Base-by-base conservation (phyloP, 2,329 filamentous ascomycete species). In the Zymoseptoria crescenta region DNA sequence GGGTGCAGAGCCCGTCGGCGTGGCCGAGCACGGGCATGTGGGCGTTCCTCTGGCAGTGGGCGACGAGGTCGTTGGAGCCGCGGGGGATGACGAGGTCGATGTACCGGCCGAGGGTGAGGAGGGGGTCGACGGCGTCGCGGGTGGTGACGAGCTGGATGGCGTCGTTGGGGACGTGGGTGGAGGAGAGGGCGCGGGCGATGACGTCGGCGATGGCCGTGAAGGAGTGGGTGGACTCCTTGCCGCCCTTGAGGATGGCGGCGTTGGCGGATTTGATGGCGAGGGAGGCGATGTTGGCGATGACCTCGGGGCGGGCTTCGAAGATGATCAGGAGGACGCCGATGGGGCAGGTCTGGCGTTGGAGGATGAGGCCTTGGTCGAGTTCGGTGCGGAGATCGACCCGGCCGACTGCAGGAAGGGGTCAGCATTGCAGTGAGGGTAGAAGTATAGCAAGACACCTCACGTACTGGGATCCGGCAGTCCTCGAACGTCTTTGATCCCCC, bases 261-360 rank as follows among this genome's bases (percentile, higher is more conserved):
- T 99, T 99, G 69, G 91, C 94, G 10, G 93, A 97, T 74, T 99
- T 99, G 75, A 99, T 89, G 45, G 94, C 92, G 24, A 99, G 81
- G 3, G 92, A 90, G 63, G 94, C 91, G 70, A 99, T 97, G 75
- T 99, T 99, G 71, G 93, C 94, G 71, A 99, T 96, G 65, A 99
- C 94, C 76, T 99, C 94, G 6, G 94, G 94, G 7, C 94, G 88
- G 41, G 94, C 94, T 77, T 99, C 94, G 72, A 99, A 99, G 71
- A 99, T 97, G 76, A 99, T 94, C 66, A 99, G 83, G 49, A 99
- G 83, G n/a, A 97, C 92, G 60, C 94, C 94, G 67, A 99, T 97
- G 5, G 94, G 94, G 72, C 91, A 96, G 49, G 90, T 91, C 52
- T 96, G 88, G 63, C 92, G 86, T 72, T 96, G 91, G 60, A 99